phyloP scores from a whole-genome alignment of 2,329 filamentous ascomycete genomes.

The Hypoxylon sp. region DNA sequence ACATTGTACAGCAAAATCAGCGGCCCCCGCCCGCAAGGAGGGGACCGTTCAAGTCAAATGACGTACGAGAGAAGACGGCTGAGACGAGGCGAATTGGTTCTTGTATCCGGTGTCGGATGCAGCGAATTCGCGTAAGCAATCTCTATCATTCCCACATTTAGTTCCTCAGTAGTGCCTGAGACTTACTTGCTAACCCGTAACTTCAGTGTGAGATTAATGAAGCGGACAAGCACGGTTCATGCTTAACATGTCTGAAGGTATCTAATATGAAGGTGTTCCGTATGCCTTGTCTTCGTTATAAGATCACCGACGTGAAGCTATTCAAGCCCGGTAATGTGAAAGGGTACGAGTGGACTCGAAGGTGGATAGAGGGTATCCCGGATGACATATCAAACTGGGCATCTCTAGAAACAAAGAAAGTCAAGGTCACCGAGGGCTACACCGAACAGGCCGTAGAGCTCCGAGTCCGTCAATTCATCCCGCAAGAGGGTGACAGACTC shows the following conservation, averaged over 20 bases:
- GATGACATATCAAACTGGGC: slow-evolving; percentile 72
- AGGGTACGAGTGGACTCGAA: slow-evolving; percentile 71
- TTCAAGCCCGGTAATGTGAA: slow-evolving; percentile 73
- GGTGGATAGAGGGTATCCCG: slow-evolving; percentile 70
- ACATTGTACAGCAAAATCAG: slow-evolving; percentile 56
- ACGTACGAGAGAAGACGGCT: slow-evolving; percentile 68
- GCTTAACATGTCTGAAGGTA: slow-evolving; percentile 69
- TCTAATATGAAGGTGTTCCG: slow-evolving; percentile 66
- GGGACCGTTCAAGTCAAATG: slow-evolving; percentile 69
- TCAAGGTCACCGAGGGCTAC: slow-evolving; percentile 69
- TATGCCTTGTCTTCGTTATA: slow-evolving; percentile 72
- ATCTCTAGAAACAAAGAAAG: slow-evolving; percentile 64
- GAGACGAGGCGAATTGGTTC: slow-evolving; percentile 71
- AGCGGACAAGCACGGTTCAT: slow-evolving; percentile 63
- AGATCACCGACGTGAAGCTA: slow-evolving; percentile 71
- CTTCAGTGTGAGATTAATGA: slow-evolving; percentile 68
- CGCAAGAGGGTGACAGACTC: slow-evolving; percentile 69
- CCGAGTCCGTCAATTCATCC: slow-evolving; percentile 68
- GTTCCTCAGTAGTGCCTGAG: slow-evolving; percentile 8
- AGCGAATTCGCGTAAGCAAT: slow-evolving; percentile 70
- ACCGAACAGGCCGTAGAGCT: slow-evolving; percentile 65
- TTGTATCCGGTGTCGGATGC: slow-evolving; percentile 74
- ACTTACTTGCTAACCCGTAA: slow-evolving; percentile 37
- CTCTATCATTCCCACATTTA: background rate
- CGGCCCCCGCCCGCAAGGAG: slow-evolving; percentile 60